Conservation (phyloP, 495 filamentous ascomycete species). For the Hypoxylon rickii region DNA sequence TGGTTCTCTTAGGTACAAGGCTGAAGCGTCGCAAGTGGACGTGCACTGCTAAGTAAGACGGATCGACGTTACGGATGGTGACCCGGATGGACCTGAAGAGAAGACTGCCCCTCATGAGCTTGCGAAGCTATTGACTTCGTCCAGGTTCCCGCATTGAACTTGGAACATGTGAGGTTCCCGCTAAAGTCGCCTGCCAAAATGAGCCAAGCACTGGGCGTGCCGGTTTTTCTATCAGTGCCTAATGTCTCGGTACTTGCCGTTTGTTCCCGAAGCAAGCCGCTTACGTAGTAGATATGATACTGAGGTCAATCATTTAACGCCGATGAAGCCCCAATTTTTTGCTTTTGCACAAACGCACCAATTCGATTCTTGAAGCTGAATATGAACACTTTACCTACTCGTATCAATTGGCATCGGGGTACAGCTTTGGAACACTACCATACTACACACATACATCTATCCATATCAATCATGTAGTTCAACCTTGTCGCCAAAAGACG, state of each 20-base stretch:
- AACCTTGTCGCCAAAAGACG: too few species aligned
- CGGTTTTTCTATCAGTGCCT: not conserved
- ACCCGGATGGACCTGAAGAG: conserved; percentile 31
- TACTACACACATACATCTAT: too few species aligned
- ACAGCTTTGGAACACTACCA: too few species aligned
- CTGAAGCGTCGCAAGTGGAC: conserved; percentile 29
- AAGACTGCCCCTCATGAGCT: conserved; percentile 34
- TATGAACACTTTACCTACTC: too few species aligned
- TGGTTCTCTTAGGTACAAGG: conserved; percentile 44
- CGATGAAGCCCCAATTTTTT: too few species aligned
- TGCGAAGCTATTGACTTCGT: conserved; percentile 14
- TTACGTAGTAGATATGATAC: too few species aligned
- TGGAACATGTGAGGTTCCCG: not conserved
- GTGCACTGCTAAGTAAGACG: conserved; percentile 12
- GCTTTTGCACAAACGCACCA: too few species aligned
- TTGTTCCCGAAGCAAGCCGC: conserved; percentile 12
- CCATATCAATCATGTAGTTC: too few species aligned
- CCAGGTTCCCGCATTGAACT: conserved; percentile 35
- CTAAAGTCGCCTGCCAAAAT: conserved; percentile 32
- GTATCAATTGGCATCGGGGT: too few species aligned
- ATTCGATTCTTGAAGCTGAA: too few species aligned
- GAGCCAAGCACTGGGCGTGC: conserved; percentile 9
- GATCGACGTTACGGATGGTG: conserved; percentile 28
- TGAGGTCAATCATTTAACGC: too few species aligned
- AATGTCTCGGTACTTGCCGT: not conserved